Conservation (phyloP, 1,284 basidiomycete genomes). For the Papiliotrema terrestris region DNA sequence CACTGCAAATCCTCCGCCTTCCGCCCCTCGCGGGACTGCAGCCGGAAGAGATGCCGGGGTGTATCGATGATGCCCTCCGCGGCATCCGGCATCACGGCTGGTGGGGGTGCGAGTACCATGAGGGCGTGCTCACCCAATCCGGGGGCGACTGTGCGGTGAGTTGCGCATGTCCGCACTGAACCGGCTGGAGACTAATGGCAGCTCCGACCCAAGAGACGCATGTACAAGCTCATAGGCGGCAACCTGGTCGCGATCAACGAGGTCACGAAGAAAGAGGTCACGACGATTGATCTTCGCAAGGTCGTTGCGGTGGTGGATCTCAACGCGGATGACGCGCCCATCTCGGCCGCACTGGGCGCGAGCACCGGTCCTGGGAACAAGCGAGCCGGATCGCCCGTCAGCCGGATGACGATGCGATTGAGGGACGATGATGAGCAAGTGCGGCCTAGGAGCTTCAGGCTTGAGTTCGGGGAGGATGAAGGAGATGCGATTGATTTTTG, state of each 20-base stretch:
- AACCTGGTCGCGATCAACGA: constrained; percentile 89
- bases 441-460: constrained; percentile 72
- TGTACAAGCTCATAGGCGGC: constrained; percentile 79
- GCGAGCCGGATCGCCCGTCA: constrained; percentile 32
- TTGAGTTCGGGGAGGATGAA: constrained; percentile 64
- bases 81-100: constrained; percentile 82
- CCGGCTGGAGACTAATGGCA: constrained; percentile 37
- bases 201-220: constrained; percentile 77
- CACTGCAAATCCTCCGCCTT: constrained; percentile 81
- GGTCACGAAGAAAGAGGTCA: constrained; percentile 84
- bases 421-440: constrained; percentile 67
- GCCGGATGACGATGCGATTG: constrained; percentile 45
- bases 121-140: constrained; percentile 88
- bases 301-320: constrained; percentile 74
- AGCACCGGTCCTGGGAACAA: too few relatives aligned
- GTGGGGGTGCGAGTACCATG: constrained; percentile 87
- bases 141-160: constrained; percentile 91
- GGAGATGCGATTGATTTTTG: constrained; percentile 83
- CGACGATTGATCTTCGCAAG: constrained; percentile 86
- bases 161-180: constrained; percentile 5
- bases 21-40: constrained; percentile 81
- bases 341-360: not conserved
- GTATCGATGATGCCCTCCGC: constrained; percentile 85
- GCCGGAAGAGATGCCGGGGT: constrained; percentile 75
- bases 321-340: constrained; percentile 34